phyloP scores from a whole-genome alignment of 2,329 filamentous ascomycete genomes.

The Huntiella moniliformis region DNA sequence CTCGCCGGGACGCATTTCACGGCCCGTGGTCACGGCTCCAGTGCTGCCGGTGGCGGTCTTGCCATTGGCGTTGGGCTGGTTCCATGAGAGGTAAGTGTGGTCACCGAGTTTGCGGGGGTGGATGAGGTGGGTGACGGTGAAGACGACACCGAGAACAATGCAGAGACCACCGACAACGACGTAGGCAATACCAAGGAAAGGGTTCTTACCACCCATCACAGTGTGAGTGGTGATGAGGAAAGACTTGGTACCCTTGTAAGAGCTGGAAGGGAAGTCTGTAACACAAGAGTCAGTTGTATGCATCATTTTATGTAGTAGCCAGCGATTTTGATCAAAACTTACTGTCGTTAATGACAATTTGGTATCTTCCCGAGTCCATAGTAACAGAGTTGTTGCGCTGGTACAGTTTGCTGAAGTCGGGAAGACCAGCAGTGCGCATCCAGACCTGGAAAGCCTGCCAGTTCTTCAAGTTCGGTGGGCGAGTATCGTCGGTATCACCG shows the following conservation, averaged over 20 bases:
- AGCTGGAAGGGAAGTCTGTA: conserved; percentile 58
- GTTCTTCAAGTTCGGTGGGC: conserved; percentile 51
- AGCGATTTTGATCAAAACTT: conserved; percentile 20
- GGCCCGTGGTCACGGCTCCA: conserved; percentile 32
- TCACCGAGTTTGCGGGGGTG: conserved; percentile 93
- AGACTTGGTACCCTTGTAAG: conserved; percentile 75
- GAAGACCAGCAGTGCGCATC: conserved; percentile 94
- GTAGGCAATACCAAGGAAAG: conserved; percentile 91
- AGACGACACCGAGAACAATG: conserved; percentile 69
- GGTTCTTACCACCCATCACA: conserved; percentile 86
- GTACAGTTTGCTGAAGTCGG: conserved; percentile 85
- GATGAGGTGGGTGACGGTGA: conserved; percentile 78
- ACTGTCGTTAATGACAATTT: conserved; percentile 62
- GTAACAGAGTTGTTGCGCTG: conserved; percentile 54
- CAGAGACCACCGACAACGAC: conserved; percentile 86
- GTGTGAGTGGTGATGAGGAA: conserved; percentile 78
- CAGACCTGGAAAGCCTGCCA: conserved; percentile 89
- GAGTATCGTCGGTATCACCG: conserved; percentile 29
- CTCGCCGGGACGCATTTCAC: conserved; percentile 31
- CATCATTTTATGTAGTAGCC: not conserved
- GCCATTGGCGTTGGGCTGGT: conserved; percentile 35
- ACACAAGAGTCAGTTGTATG: conserved; percentile 6
- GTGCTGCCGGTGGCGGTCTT: conserved; percentile 22
- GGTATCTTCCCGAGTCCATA: conserved; percentile 56
- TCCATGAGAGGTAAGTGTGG: conserved; percentile 95